phyloP scores from a whole-genome alignment of 192 early-diverging fungal species.

The Rhizoclosmatium globosum region DNA sequence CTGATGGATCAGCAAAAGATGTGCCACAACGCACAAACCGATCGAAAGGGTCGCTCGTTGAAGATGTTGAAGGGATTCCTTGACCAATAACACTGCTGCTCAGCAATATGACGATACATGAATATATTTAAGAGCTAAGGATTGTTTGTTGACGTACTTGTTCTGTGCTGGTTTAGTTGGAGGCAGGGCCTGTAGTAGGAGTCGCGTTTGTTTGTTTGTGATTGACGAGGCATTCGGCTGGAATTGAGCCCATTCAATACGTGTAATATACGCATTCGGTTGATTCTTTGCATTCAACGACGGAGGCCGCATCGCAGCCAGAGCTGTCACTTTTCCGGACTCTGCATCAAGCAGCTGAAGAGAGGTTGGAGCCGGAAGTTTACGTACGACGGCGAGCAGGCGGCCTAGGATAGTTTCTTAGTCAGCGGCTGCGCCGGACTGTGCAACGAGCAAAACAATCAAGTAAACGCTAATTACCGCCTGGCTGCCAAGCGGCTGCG shows the following conservation, averaged over 20 bases:
- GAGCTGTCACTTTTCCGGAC: background rate
- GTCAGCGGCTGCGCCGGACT: background rate
- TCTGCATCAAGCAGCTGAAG: background rate
- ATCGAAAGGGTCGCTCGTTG: conserved; percentile 3
- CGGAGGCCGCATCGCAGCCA: background rate
- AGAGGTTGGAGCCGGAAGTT: background rate
- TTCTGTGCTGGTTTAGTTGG: too few species aligned
- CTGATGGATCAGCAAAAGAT: background rate
- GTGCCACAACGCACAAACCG: conserved; percentile 7
- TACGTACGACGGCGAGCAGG: conserved; percentile 1
- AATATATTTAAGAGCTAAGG: too few species aligned
- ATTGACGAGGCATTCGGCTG: background rate
- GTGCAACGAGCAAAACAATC: background rate
- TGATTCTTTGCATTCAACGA: background rate
- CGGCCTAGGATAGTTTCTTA: background rate
- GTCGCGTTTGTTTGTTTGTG: background rate
- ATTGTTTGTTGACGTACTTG: too few species aligned
- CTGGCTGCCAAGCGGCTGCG: background rate
- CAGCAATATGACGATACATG: too few species aligned
- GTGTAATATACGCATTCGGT: background rate
- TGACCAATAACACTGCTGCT: too few species aligned
- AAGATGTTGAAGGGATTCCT: too few species aligned
- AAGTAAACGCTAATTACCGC: background rate
- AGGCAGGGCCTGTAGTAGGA: too few species aligned
- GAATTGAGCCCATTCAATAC: background rate